Evolutionary conservation across 2,329 filamentous ascomycete genomes (phyloP).

Genomic region (Aspergillus chevalieri): DNA sequence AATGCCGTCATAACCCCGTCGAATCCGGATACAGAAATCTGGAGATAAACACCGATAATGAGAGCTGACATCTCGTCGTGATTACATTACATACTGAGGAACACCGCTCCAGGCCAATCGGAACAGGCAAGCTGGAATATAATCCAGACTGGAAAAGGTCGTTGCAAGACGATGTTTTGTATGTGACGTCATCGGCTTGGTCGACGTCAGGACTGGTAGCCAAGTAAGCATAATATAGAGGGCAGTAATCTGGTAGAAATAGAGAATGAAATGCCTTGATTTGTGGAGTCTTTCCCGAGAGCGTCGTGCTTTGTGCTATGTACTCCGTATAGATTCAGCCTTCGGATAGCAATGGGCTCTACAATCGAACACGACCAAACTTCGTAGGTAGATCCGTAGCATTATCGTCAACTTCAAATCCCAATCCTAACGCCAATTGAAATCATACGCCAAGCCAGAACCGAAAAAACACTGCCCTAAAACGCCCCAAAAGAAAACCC

Average conservation of each 20-base stretch:
- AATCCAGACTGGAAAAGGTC: neutral
- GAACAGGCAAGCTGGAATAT: neutral
- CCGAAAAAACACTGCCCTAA: neutral
- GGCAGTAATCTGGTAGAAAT: too few species aligned
- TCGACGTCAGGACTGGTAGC: too few species aligned
- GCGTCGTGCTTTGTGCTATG: neutral
- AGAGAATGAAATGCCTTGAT: too few species aligned
- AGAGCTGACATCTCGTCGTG: neutral
- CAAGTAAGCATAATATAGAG: too few species aligned
- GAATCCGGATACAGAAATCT: neutral
- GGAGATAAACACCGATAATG: neutral
- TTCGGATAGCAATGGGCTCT: too few species aligned
- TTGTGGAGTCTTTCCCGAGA: too few species aligned
- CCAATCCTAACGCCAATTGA: too few species aligned
- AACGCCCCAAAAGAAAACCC: neutral
- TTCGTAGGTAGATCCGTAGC: too few species aligned
- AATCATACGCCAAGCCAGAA: neutral
- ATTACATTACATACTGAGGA: neutral
- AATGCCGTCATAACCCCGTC: neutral
- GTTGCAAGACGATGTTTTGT: neutral
- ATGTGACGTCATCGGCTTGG: too few species aligned
- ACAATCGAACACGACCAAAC: too few species aligned
- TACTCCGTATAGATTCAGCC: neutral
- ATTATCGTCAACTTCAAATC: too few species aligned
- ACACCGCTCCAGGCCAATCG: neutral